Evolutionary conservation across 169 alveolate genomes (phyloP).

Genomic region (Besnoitia besnoiti): DNA sequence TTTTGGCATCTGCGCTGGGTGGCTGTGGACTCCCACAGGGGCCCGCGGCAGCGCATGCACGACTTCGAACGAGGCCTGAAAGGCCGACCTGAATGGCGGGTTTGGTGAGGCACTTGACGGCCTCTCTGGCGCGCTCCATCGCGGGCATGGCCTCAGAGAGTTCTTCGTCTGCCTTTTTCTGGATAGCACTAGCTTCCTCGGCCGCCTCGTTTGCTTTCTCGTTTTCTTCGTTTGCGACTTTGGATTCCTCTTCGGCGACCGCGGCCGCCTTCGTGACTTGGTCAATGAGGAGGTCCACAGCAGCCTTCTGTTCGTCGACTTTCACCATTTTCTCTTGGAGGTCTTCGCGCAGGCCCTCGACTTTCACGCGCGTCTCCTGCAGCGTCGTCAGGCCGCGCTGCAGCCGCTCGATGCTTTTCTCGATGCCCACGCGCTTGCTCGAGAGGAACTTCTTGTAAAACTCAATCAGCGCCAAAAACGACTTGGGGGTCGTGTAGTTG

Average conservation of each 20-base stretch:
- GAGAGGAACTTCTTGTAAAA: conserved; percentile 90
- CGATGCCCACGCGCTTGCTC: conserved; percentile 86
- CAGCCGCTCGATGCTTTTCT: conserved; percentile 83
- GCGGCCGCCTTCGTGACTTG: conserved; percentile 93
- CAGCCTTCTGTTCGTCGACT: conserved; percentile 90
- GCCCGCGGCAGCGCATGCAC: too few relatives aligned
- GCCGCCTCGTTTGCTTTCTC: conserved; percentile 87
- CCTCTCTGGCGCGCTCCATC: conserved; percentile 93
- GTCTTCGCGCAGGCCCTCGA: conserved; percentile 90
- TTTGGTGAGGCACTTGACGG: conserved; percentile 94
- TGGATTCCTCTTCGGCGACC: conserved; percentile 91
- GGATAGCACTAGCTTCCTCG: conserved; percentile 88
- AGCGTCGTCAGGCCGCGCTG: conserved; percentile 90
- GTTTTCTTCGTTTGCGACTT: conserved; percentile 89
- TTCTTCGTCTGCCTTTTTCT: conserved; percentile 90
- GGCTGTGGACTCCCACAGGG: too few relatives aligned
- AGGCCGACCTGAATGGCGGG: conserved; percentile 79
- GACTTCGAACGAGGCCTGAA: too few relatives aligned
- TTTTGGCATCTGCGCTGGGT: too few relatives aligned
- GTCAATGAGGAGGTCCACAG: conserved; percentile 88
- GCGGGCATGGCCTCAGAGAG: conserved; percentile 95
- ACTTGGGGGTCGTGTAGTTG: conserved; percentile 97
- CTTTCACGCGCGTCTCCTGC: conserved; percentile 87
- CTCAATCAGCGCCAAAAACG: conserved; percentile 93
- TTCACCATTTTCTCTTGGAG: conserved; percentile 90